These are phyloP conservation scores for Mortierella sp. DNA, from an alignment of 371 early-diverging fungal species.

Conservation along the genomic window DNA sequence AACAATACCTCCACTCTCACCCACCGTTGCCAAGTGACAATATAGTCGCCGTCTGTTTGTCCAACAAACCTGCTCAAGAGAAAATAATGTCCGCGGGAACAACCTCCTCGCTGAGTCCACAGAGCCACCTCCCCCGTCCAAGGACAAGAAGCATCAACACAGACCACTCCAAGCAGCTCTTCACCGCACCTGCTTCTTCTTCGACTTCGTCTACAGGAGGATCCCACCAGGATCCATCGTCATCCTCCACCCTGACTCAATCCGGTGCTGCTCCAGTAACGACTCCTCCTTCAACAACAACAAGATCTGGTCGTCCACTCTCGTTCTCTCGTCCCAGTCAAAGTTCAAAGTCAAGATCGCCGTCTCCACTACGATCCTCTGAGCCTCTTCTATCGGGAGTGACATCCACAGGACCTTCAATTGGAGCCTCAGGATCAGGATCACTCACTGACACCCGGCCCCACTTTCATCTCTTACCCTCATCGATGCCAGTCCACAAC, in stretches of 20 bases:
- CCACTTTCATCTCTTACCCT: constrained; percentile 11
- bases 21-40: too few species aligned
- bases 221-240: background rate
- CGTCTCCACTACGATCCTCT: background rate
- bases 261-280: background rate
- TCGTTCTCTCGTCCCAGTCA: constrained; percentile 4
- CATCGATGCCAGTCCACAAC: background rate
- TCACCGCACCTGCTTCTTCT: background rate
- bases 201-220: constrained; percentile 12
- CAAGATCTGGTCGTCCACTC: constrained; percentile 6
- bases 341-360: constrained; percentile 6
- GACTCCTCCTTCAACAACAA: background rate
- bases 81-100: constrained; percentile 25
- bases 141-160: constrained; percentile 37
- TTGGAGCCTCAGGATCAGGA: constrained; percentile 7
- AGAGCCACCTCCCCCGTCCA: constrained; percentile 26
- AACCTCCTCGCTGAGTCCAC: constrained; percentile 18
- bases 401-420: background rate
- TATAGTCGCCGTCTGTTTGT: background rate
- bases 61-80: background rate
- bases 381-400: background rate
- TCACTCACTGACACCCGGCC: background rate
- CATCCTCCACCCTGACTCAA: background rate
- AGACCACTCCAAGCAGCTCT: constrained; percentile 20
- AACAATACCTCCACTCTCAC: too few species aligned